phyloP scores from a whole-genome alignment of 352 stramenopile species.

The Pythium aristosporum region DNA sequence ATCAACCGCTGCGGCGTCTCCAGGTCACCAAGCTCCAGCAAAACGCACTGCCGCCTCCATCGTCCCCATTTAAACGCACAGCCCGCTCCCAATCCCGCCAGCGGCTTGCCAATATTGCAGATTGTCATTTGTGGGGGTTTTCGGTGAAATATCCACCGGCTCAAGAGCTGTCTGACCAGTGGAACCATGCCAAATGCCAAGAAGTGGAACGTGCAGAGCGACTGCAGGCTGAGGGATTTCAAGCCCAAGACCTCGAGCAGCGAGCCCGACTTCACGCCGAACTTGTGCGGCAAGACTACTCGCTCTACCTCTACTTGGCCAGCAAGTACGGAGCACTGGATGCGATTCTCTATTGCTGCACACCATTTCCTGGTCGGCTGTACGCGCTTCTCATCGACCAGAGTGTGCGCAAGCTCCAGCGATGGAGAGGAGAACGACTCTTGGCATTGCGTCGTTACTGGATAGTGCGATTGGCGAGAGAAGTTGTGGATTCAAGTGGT shows the following conservation, averaged over 20 bases:
- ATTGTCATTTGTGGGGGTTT: constrained; percentile 31
- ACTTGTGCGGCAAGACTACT: constrained; percentile 21
- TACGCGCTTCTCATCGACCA: constrained; percentile 27
- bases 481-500: neutral
- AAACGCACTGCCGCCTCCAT: constrained; percentile 28
- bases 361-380: constrained; percentile 28
- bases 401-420: constrained; percentile 23
- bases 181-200: neutral
- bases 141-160: constrained; percentile 26
- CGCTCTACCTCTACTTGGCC: constrained; percentile 29
- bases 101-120: constrained; percentile 17
- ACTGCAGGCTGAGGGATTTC: neutral
- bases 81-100: neutral
- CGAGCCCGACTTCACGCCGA: constrained; percentile 5
- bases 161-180: constrained; percentile 14
- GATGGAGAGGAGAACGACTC: constrained; percentile 26
- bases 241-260: constrained; percentile 5
- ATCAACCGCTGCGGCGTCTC: constrained; percentile 15
- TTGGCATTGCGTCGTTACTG: constrained; percentile 18
- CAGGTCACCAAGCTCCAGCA: constrained; percentile 27
- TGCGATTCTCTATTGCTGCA: constrained; percentile 31
- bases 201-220: neutral
- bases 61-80: neutral
- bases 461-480: constrained; percentile 5
- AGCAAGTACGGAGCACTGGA: constrained; percentile 28